A percentile compares a stretch with the other conserved stretches of the same genome.
phyloP scores from a whole-genome alignment of 73 alveolate species.

The Tetrahymena thermophila region DNA sequence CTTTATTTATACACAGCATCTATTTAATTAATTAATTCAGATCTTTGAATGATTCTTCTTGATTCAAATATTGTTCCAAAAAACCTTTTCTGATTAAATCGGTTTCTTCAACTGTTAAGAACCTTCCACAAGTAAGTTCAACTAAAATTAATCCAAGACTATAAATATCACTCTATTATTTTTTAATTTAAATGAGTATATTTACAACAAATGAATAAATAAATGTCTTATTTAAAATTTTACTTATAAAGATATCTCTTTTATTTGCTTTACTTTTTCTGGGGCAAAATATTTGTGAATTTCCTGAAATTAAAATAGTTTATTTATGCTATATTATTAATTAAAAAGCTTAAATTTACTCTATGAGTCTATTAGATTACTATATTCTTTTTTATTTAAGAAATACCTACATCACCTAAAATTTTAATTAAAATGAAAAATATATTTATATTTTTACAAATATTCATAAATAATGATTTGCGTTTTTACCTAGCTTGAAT shows the following conservation, averaged over 20 bases:
- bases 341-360: not conserved
- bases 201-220: not conserved
- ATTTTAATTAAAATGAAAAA: not conserved
- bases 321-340: not conserved
- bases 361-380: not conserved
- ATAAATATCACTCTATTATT: not conserved
- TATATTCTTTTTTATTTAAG: not conserved
- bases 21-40: not conserved
- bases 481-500: not conserved
- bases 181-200: not conserved
- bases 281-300: not conserved
- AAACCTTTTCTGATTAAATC: not conserved
- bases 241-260: not conserved
- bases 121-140: not conserved
- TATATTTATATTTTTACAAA: no score
- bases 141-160: not conserved
- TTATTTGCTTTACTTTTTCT: not conserved
- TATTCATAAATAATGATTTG: no score
- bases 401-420: not conserved
- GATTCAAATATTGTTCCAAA: not conserved
- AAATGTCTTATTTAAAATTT: not conserved
- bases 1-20: not conserved
- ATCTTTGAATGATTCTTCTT: not conserved
- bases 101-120: not conserved
- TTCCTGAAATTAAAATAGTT: not conserved